Evolutionary conservation across 495 filamentous ascomycete species (phyloP), one percentile per base, ranked within the genome.

Genomic region (Acidiella bohemica): DNA sequence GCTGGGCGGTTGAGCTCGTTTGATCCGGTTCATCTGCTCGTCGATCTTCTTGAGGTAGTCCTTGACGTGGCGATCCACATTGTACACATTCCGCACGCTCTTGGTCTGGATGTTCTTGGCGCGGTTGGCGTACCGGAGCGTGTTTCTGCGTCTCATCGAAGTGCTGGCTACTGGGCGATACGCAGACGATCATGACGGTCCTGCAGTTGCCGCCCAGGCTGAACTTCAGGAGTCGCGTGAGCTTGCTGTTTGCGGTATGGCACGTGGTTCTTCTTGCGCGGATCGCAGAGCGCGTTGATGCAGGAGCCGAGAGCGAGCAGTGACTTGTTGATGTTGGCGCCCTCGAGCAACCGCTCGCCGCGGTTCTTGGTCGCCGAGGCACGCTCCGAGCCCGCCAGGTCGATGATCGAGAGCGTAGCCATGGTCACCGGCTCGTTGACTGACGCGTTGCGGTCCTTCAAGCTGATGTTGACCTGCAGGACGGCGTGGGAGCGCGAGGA

Each of bases 51-150:
- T 84, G 54, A 95, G 58, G 63, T 88, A 95, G 59, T 95, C 87
- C 65, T 96, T 99, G 35, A 99, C 90, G 63, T 99, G 90, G 36
- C 90, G 80, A 56, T 99, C 96, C 49, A 99, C 92, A 54, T 99
- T 99, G 67, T 90, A 96, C 1, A 95, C 92, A 56, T 99, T 99
- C 49, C 86, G 73, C 14, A 90, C 95, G 27, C 94, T 84, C 67
- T 99, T 99, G 16, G 90, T 99, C 65, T 99, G 93, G 55, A 99
- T 99, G 56, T 99, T 99, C 71, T 99, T 99, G 17, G 90, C 90
- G 44, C 90, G 69, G 59, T 99, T 95, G 39, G 90, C 90, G 58
- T 99, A 99, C 50, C 93, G 83, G 12, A 99, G 65, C 2, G 90
- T 99, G 54, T 99, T 99, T 50, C n/a, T 99, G 90, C 0, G 90